phyloP scores from a whole-genome alignment of 2,329 filamentous ascomycete genomes.

The Aspergillus alliaceus region DNA sequence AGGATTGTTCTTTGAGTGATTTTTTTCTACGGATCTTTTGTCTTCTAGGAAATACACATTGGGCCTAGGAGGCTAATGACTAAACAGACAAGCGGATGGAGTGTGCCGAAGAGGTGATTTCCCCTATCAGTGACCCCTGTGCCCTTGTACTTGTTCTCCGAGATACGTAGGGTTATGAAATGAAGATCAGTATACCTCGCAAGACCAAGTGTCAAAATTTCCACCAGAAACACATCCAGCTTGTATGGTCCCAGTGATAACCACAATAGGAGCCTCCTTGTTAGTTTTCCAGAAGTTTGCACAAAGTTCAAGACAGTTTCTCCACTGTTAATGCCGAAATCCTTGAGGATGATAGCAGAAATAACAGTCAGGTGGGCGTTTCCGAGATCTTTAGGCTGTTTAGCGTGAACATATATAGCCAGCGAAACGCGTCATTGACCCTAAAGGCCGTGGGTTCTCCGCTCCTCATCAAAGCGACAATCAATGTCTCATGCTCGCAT shows the following conservation, averaged over 20 bases:
- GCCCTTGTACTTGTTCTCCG: conserved; percentile 58
- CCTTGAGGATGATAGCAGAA: conserved; percentile 54
- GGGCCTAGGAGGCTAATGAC: too few species aligned
- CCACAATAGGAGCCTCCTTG: conserved; percentile 48
- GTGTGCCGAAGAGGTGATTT: conserved; percentile 61
- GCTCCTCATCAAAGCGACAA: conserved; percentile 63
- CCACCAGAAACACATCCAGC: conserved; percentile 26
- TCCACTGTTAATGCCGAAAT: conserved; percentile 62
- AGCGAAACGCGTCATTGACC: conserved; percentile 53
- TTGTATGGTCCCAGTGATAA: conserved; percentile 59
- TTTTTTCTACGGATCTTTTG: too few species aligned
- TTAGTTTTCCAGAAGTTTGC: conserved; percentile 44
- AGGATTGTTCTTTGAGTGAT: too few species aligned
- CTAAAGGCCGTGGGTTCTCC: conserved; percentile 64
- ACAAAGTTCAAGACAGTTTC: conserved; percentile 52
- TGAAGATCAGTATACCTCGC: conserved; percentile 23
- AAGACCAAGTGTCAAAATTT: conserved; percentile 8
- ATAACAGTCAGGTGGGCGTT: conserved; percentile 41
- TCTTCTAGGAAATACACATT: too few species aligned
- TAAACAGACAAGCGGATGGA: too few species aligned
- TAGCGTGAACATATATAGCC: conserved; percentile 55
- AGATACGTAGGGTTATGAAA: conserved; percentile 56
- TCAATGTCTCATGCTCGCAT: conserved; percentile 51
- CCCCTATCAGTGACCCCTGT: conserved; percentile 57
- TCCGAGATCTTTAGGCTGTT: conserved; percentile 42